Conservation (phyloP, 2,329 filamentous ascomycete genomes). For the Apiospora hydei region DNA sequence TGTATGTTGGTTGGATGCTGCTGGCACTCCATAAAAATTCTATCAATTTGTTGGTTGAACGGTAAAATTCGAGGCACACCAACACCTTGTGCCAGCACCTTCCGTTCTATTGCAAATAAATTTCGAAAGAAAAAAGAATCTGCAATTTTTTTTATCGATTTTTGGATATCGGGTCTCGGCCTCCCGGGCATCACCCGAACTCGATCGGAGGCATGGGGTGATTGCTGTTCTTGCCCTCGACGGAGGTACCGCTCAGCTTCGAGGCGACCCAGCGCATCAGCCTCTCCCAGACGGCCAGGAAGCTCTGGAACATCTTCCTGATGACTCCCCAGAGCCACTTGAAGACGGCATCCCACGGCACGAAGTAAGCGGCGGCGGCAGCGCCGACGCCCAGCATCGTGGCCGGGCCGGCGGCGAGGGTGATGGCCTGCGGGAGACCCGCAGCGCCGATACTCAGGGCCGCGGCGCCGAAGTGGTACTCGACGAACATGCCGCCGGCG, state of each 20-base stretch:
- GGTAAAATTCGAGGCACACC: not conserved
- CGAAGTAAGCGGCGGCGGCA: slow-evolving; percentile 22
- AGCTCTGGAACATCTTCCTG: slow-evolving; percentile 17
- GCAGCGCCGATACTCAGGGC: slow-evolving; percentile 24
- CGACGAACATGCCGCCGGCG: slow-evolving; percentile 25
- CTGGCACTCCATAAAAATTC: not conserved
- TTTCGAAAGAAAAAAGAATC: not conserved
- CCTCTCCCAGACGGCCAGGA: slow-evolving; percentile 22
- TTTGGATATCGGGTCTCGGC: not conserved
- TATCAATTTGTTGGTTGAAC: not conserved
- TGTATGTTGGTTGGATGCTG: not conserved
- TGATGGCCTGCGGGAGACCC: slow-evolving; percentile 21
- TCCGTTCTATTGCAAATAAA: not conserved
- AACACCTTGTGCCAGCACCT: not conserved
- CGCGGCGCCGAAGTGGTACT: slow-evolving; percentile 26
- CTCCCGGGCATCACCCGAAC: not conserved
- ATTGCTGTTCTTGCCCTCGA: not conserved
- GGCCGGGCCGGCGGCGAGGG: slow-evolving; percentile 23
- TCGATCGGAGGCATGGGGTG: not conserved
- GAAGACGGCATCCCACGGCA: slow-evolving; percentile 26
- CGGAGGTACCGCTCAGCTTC: not conserved
- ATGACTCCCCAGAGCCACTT: slow-evolving; percentile 26
- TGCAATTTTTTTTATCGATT: not conserved
- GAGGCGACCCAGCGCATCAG: slow-evolving; percentile 22
- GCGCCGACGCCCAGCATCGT: slow-evolving; percentile 24